Percentiles rank a stretch among this genome's conserved stretches.
Conservation (phyloP, 495 filamentous ascomycete genomes). For the Penicillium maclennaniae region DNA sequence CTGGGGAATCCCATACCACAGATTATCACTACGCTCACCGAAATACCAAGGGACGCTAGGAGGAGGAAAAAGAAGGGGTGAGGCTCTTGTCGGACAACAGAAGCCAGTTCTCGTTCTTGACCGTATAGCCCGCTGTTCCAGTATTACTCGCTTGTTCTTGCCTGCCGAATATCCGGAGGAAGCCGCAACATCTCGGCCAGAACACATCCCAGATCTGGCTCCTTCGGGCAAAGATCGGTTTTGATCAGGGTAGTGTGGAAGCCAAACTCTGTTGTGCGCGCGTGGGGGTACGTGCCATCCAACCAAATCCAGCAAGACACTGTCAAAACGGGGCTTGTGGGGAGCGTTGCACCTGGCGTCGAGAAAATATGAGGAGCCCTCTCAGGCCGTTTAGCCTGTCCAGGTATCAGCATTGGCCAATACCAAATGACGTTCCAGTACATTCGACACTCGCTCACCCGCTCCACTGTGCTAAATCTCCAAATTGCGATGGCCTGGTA, state of each 20-base stretch:
- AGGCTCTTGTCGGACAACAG: not conserved
- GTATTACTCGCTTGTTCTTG: slow-evolving; percentile 17
- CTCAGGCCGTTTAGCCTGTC: slow-evolving; percentile 2
- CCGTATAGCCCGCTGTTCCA: not conserved
- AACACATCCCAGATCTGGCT: slow-evolving; percentile 3
- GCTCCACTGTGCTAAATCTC: slow-evolving; percentile 18
- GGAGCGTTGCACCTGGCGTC: slow-evolving; percentile 14
- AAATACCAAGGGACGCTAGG: not conserved
- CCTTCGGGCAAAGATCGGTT: slow-evolving; percentile 16
- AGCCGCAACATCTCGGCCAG: slow-evolving; percentile 4
- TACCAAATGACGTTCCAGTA: slow-evolving; percentile 4
- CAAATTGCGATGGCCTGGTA: slow-evolving; percentile 13
- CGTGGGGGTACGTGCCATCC: slow-evolving; percentile 17
- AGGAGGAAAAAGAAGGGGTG: not conserved
- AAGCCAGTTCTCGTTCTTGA: not conserved
- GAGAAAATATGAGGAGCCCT: not conserved
- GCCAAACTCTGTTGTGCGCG: slow-evolving; percentile 14
- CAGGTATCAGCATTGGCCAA: slow-evolving; percentile 1
- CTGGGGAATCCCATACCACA: not conserved
- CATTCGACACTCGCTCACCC: slow-evolving; percentile 9
- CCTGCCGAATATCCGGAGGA: slow-evolving; percentile 15
- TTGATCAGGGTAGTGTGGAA: slow-evolving; percentile 7
- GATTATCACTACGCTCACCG: no score
- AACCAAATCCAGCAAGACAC: slow-evolving; percentile 13
- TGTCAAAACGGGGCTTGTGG: slow-evolving; percentile 18